Conservation (phyloP, 768 basidiomycete genomes). For the Boletus fagicola region DNA sequence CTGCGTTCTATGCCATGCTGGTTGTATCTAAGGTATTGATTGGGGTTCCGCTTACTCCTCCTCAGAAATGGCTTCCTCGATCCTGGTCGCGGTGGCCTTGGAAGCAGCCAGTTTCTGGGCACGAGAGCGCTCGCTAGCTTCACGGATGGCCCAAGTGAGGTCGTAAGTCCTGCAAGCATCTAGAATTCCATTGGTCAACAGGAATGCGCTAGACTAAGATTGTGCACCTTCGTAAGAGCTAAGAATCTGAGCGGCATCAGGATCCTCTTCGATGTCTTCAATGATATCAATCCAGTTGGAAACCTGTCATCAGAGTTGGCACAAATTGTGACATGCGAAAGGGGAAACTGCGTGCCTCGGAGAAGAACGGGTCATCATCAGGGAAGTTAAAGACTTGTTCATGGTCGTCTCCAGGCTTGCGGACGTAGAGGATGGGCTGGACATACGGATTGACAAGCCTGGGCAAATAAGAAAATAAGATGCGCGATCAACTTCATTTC, state of each 20-base stretch:
- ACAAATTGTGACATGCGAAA: neutral
- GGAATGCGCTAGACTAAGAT: neutral
- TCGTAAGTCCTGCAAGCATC: slow-evolving; percentile 89
- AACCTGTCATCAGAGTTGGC: slow-evolving; percentile 34
- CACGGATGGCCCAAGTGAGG: slow-evolving; percentile 90
- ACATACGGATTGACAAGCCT: slow-evolving; percentile 94
- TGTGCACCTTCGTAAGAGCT: slow-evolving; percentile 77
- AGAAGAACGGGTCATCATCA: slow-evolving; percentile 92
- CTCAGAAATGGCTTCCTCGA: slow-evolving; percentile 28
- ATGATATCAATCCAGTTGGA: slow-evolving; percentile 88
- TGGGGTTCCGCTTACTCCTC: slow-evolving; percentile 20
- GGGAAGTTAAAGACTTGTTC: slow-evolving; percentile 70
- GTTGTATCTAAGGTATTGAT: neutral
- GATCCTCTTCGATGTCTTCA: slow-evolving; percentile 86
- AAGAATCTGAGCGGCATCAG: slow-evolving; percentile 76
- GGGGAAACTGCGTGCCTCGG: slow-evolving; percentile 50
- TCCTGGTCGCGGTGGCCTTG: slow-evolving; percentile 27
- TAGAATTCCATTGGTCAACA: slow-evolving; percentile 26
- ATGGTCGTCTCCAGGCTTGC: slow-evolving; percentile 76
- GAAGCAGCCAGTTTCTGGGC: slow-evolving; percentile 42
- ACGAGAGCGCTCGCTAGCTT: slow-evolving; percentile 69
- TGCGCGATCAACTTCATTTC: slow-evolving; percentile 8
- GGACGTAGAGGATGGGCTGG: slow-evolving; percentile 81
- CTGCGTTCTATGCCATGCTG: neutral
- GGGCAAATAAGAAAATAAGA: slow-evolving; percentile 9